Evolutionary conservation across 1,139 yeast genomes (phyloP), one percentile per base, ranked within the genome.

Genomic region (Yamadazyma oceani): DNA sequence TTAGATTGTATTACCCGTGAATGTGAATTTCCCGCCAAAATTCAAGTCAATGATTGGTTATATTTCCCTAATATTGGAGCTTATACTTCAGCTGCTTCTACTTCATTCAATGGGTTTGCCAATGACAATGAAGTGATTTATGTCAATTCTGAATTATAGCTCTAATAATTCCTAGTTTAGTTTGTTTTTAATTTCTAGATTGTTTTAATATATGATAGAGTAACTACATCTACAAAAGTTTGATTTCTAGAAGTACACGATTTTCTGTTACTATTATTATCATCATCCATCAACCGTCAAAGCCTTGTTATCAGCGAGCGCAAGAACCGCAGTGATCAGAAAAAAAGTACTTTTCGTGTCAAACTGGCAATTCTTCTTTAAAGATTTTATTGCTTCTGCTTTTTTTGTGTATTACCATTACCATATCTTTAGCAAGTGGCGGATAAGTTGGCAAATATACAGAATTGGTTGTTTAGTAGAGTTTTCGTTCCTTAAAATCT

Each of bases 31-130:
- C 70, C 80, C 13, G 72, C 74, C 37, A 78, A 81, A 34, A 80
- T 89, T 35, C 69, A 71, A 29, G 84, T 85, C 35, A 97, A 97
- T 12, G 97, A 92, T 60, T 92, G 97, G 97, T 62, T 92, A 43
- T 87, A 82, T 62, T 90, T 92, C 63, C 74, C 82, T 32, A 73
- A 82, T 47, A 66, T 87, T 45, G 98, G 98, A 12, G 97, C 98
- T n/a, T 92, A 92, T 63, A 90, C 97, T 10, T 71, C 84, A 26
- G 87, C 92, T 31, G 97, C 97, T 7, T 78, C 95, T 26, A 87
- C 96, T 11, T 75, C 81, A 34, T 90, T 90, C 69, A 85, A 90
- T 57, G 97, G 97, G 19, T 90, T 90, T 57, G 76, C 77, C 50
- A 78, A 76, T 41, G 58, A 62, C 16, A 82, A 86, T 26, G 72